Percentiles rank a stretch among this genome's conserved stretches.
These are phyloP conservation scores for Stromatinia cepivora DNA, from an alignment of 2,329 filamentous ascomycete genomes.

Conservation along the genomic window DNA sequence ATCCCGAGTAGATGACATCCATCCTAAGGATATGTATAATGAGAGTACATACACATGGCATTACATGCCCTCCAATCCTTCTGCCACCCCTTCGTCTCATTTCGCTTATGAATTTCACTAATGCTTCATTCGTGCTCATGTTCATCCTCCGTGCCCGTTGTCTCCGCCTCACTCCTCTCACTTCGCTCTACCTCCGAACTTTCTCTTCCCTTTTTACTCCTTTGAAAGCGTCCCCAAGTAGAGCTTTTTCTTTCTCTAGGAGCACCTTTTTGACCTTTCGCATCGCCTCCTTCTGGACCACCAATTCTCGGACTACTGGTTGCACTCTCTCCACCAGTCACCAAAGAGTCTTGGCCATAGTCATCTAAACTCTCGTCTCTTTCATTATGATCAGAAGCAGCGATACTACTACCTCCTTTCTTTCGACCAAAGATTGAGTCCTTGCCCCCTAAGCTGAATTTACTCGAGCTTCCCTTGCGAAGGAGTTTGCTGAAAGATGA, in stretches of 20 bases:
- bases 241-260: constrained; percentile 37
- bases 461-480: constrained; percentile 64
- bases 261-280: constrained; percentile 44
- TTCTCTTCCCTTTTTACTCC: constrained; percentile 37
- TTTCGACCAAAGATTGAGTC: constrained; percentile 54
- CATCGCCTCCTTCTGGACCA: constrained; percentile 47
- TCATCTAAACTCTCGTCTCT: constrained; percentile 58
- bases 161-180: constrained; percentile 38
- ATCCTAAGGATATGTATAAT: not conserved
- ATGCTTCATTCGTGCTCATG: not conserved
- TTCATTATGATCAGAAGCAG: constrained; percentile 57
- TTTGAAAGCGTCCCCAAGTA: constrained; percentile 38
- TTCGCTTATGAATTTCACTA: not conserved
- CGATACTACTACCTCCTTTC: constrained; percentile 56
- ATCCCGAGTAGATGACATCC: not conserved
- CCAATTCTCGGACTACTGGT: constrained; percentile 58
- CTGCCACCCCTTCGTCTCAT: not conserved
- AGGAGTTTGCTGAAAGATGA: constrained; percentile 59
- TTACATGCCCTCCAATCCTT: not conserved
- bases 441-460: constrained; percentile 60
- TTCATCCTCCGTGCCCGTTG: constrained; percentile 38
- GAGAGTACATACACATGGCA: not conserved
- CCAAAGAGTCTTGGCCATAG: constrained; percentile 50
- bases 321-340: constrained; percentile 16
- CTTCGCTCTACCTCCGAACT: constrained; percentile 38